phyloP scores from a whole-genome alignment of 805 yeast species.

The Candida andamanensis region DNA sequence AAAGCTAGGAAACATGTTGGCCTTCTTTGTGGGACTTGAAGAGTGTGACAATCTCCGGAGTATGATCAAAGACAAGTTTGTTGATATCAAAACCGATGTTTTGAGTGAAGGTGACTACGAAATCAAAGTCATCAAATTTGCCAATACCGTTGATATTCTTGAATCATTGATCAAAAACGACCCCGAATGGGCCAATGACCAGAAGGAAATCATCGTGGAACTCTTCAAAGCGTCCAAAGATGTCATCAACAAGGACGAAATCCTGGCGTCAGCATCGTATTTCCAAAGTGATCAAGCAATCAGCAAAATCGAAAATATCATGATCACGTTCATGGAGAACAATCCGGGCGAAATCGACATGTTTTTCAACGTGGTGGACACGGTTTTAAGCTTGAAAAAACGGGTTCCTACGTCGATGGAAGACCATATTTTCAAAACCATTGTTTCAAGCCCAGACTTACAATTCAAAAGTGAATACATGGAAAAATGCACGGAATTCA shows the following conservation, averaged over 20 bases:
- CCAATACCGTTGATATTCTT: conserved; percentile 67
- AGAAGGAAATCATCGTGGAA: conserved; percentile 40
- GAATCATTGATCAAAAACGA: conserved; percentile 48
- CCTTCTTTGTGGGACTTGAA: conserved; percentile 55
- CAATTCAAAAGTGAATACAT: conserved; percentile 48
- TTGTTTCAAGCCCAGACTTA: conserved; percentile 49
- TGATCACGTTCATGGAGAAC: conserved; percentile 23
- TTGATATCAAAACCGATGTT: conserved; percentile 43
- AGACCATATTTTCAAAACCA: conserved; percentile 50
- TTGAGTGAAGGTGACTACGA: conserved; percentile 47
- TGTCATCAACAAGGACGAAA: conserved; percentile 8
- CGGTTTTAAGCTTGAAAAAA: conserved; percentile 41
- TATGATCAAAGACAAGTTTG: conserved; percentile 49
- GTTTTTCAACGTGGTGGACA: conserved; percentile 27
- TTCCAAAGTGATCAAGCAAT: conserved; percentile 71
- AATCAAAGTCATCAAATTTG: conserved; percentile 56
- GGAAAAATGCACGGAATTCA: conserved; percentile 43
- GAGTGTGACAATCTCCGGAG: conserved; percentile 55
- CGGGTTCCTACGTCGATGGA: conserved; percentile 45
- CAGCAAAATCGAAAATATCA: conserved; percentile 48
- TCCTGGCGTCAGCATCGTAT: conserved; percentile 54
- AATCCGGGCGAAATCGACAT: conserved; percentile 22
- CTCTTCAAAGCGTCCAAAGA: conserved; percentile 28
- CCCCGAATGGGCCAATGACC: conserved; percentile 53
- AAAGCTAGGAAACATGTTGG: conserved; percentile 58